Conservation (phyloP, 2,329 filamentous ascomycete species). For the Beauveria sp. region DNA sequence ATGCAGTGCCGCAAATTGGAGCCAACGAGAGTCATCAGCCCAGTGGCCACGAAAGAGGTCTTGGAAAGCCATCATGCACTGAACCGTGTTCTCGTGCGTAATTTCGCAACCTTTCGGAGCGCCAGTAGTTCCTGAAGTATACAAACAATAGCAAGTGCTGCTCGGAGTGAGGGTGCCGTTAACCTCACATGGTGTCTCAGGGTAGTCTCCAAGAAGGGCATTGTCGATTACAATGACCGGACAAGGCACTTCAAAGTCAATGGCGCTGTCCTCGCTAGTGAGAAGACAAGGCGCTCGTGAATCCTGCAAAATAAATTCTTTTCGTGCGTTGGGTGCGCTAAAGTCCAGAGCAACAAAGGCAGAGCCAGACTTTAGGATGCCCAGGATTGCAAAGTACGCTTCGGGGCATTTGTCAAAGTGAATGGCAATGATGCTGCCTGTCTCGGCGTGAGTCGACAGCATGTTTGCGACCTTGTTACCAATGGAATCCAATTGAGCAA, state of each 20-base stretch:
- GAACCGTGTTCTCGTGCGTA: conserved; percentile 80
- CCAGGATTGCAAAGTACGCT: conserved; percentile 74
- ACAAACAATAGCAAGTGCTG: conserved; percentile 72
- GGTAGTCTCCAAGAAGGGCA: conserved; percentile 19
- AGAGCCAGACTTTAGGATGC: conserved; percentile 74
- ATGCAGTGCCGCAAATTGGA: conserved; percentile 91
- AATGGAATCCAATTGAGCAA: conserved; percentile 59
- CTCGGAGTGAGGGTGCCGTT: conserved; percentile 25
- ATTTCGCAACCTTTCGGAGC: conserved; percentile 83
- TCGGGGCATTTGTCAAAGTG: conserved; percentile 82
- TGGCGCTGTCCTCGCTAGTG: conserved; percentile 31
- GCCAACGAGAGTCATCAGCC: conserved; percentile 66
- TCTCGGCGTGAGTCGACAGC: conserved; percentile 40
- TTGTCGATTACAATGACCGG: conserved; percentile 28
- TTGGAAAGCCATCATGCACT: conserved; percentile 83
- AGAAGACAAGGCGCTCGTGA: conserved; percentile 59
- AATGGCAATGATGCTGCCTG: conserved; percentile 61
- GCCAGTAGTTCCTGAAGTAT: conserved; percentile 82
- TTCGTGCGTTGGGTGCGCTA: conserved; percentile 61
- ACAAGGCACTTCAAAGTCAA: conserved; percentile 27
- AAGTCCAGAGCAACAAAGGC: conserved; percentile 76
- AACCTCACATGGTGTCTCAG: conserved; percentile 13
- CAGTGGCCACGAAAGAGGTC: conserved; percentile 69
- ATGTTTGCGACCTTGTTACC: conserved; percentile 67
- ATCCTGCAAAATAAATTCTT: conserved; percentile 70